Evolutionary conservation across 768 basidiomycete species (phyloP).

Genomic region (Termitomyces sp.): DNA sequence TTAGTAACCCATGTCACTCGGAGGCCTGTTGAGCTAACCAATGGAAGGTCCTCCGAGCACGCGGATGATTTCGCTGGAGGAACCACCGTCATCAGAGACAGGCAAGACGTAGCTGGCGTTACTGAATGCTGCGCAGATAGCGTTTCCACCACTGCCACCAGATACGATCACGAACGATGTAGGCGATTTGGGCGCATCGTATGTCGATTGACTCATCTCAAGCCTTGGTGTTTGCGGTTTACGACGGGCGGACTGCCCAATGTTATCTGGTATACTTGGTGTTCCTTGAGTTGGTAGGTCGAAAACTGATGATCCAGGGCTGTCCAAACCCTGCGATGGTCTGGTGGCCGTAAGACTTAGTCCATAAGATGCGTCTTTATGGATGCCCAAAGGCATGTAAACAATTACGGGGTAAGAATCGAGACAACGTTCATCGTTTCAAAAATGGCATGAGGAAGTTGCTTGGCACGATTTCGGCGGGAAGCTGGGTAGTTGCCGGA

Average conservation of each 20-base stretch:
- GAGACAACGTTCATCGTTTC: not conserved
- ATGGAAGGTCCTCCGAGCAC: constrained; percentile 86
- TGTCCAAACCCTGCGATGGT: constrained; percentile 29
- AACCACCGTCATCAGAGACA: constrained; percentile 94
- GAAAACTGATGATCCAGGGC: constrained; percentile 72
- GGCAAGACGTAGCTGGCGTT: constrained; percentile 82
- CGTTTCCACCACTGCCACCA: constrained; percentile 93
- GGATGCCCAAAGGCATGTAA: constrained; percentile 9
- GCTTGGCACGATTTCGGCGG: too few relatives aligned
- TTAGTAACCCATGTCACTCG: not conserved
- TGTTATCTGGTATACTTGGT: constrained; percentile 4
- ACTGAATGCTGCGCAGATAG: constrained; percentile 82
- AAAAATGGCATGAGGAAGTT: too few relatives aligned
- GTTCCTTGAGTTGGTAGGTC: constrained; percentile 56
- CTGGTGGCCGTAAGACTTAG: constrained; percentile 6
- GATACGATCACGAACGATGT: constrained; percentile 74
- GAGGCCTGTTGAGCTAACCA: constrained; percentile 36
- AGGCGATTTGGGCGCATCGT: not conserved
- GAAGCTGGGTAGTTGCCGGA: not conserved
- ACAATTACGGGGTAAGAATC: not conserved
- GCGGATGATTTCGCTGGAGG: constrained; percentile 91
- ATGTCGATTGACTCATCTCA: constrained; percentile 1
- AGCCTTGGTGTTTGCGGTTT: not conserved
- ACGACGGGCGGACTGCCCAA: not conserved
- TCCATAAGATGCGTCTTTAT: constrained; percentile 12